These are phyloP conservation scores for Blastomyces silverae DNA, from an alignment of 2,329 filamentous ascomycete genomes.

Conservation along the genomic window DNA sequence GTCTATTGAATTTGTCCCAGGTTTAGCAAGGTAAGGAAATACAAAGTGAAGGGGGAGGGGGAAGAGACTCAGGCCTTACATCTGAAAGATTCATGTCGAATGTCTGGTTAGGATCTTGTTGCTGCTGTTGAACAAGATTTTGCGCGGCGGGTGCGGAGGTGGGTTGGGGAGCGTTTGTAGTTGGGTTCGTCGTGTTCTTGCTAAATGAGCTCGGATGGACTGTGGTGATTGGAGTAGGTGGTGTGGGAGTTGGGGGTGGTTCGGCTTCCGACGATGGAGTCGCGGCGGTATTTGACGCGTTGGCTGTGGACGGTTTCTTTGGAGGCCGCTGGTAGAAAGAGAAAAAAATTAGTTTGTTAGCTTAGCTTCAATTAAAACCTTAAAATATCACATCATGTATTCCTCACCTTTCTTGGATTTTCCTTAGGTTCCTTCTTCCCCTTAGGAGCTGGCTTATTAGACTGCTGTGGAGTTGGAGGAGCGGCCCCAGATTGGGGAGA, in stretches of 20 bases:
- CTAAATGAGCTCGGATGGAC: constrained; percentile 43
- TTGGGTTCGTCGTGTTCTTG: constrained; percentile 32
- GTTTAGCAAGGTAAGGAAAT: neutral
- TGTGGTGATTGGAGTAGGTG: constrained; percentile 45
- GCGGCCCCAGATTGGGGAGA: constrained; percentile 44
- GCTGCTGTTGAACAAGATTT: constrained; percentile 27
- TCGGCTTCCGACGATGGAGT: constrained; percentile 43
- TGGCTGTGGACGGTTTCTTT: constrained; percentile 39
- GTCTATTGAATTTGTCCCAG: constrained; percentile 1
- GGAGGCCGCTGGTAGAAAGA: constrained; percentile 32
- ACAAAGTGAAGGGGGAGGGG: neutral
- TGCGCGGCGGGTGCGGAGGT: constrained; percentile 25
- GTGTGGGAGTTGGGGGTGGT: constrained; percentile 44
- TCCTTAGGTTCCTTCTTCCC: constrained; percentile 53
- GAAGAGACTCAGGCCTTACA: constrained; percentile 27
- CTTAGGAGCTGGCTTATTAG: constrained; percentile 53
- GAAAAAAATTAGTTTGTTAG: constrained; percentile 19
- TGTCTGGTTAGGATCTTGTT: constrained; percentile 27
- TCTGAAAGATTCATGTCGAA: constrained; percentile 24
- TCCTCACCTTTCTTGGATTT: constrained; percentile 45
- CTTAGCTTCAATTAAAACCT: neutral
- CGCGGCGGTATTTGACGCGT: constrained; percentile 36
- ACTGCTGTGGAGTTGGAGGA: constrained; percentile 56
- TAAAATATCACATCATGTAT: constrained; percentile 4
- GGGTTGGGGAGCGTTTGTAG: constrained; percentile 28